Evolutionary conservation across 306 rosid species (phyloP), one percentile per base, ranked within the genome.

Genomic region (Gastrolobium villosum): DNA sequence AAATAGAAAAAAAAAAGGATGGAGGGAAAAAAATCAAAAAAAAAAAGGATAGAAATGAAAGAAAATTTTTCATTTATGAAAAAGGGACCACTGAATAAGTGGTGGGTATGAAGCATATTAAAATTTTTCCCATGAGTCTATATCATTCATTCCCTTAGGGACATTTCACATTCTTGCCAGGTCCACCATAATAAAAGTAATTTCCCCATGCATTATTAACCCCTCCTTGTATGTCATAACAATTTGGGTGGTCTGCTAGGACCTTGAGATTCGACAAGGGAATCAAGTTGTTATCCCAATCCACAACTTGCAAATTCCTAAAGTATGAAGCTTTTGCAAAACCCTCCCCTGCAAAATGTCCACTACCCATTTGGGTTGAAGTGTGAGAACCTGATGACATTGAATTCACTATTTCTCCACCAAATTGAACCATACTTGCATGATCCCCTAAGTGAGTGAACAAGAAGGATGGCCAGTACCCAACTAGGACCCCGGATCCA

Each of bases 181-280:
- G 96, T 55, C 97, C 97, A 79, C 97, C 97, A 63, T 92, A 92
- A 79, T 92, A 90, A 81, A 92, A 89, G 30, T 92, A 90, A 77
- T 92, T 89, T 6, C 96, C 97, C 97, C 97, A 92, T 32, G 85
- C 89, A 55, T 80, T 80, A 79, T 92, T 90, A 68, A 87, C 68
- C 36, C 92, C 96, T 37, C 89, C 92, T 84, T 83, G 91, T 4
- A 92, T 90, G 20, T 92, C 89, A 26, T 92, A 92, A 78, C 97
- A 92, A 85, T 86, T 90, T 2, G 97, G 90, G 65, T 90, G 92
- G 46, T 92, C 92, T 0, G 96, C 97, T 43, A 90, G 82, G 34
- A 92, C 94, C 77, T 76, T 85, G 3, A 90, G 84, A 68, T 90
- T 89, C 3, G 91, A 82, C 46, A 82, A 54, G 13, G 97, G 91